Conservation (phyloP, 495 filamentous ascomycete genomes). For the Penicillium arizonense region DNA sequence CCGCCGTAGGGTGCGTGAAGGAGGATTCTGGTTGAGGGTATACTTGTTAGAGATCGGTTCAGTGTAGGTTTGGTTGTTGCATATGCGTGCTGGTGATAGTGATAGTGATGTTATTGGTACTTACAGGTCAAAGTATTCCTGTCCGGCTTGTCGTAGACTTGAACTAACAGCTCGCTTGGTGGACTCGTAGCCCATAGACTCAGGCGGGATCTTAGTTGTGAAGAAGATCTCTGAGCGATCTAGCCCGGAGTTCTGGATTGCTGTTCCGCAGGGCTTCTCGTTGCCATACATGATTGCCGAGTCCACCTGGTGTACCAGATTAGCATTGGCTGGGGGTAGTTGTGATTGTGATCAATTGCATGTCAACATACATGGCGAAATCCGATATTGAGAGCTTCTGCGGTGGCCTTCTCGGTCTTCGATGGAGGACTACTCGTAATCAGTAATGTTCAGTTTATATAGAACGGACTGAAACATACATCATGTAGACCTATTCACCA, state of each 20-base stretch:
- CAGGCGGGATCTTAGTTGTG: conserved; percentile 56
- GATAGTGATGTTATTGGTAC: background rate
- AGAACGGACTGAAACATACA: conserved; percentile 39
- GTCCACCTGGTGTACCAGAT: conserved; percentile 47
- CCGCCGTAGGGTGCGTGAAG: conserved; percentile 57
- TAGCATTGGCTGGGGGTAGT: background rate
- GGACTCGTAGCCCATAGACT: conserved; percentile 48
- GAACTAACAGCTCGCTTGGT: conserved; percentile 34
- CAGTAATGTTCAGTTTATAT: background rate
- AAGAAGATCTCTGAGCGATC: conserved; percentile 51
- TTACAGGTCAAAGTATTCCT: conserved; percentile 67
- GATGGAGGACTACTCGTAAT: conserved; percentile 41
- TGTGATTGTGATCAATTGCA: background rate
- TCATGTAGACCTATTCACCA: conserved; percentile 65
- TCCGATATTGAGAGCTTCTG: conserved; percentile 63
- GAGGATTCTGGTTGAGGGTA: conserved; percentile 33
- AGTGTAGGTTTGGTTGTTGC: too few species aligned
- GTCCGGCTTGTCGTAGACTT: conserved; percentile 31
- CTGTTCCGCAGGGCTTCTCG: conserved; percentile 49
- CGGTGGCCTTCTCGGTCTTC: conserved; percentile 52
- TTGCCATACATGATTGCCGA: conserved; percentile 57
- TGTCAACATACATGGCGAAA: conserved; percentile 54
- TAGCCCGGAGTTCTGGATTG: conserved; percentile 42
- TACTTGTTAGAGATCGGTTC: background rate
- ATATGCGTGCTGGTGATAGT: too few species aligned